A percentile compares a stretch with the other conserved stretches of the same genome.
Evolutionary conservation across 106 monocot species (phyloP).

Genomic region (Dendrobium officinale): DNA sequence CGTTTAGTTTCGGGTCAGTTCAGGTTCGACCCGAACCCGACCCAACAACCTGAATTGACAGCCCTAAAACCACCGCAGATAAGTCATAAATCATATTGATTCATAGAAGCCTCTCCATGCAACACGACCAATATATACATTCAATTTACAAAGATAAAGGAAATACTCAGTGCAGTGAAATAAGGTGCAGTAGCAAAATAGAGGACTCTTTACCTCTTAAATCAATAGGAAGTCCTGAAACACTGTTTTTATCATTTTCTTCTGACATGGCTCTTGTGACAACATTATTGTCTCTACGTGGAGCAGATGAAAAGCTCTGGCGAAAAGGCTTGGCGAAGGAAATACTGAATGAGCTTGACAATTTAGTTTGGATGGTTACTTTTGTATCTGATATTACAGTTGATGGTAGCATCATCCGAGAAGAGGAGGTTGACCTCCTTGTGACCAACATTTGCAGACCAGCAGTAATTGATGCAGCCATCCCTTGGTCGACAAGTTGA

Average conservation of each 20-base stretch:
- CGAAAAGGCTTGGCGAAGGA: background rate
- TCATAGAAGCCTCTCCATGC: no score
- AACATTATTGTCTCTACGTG: background rate
- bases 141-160: no score
- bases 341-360: conserved; percentile 2
- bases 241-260: background rate
- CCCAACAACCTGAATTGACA: no score
- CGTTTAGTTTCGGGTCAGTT: no score
- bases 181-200: background rate
- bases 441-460: background rate
- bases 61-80: no score
- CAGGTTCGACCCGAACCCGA: no score
- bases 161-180: background rate
- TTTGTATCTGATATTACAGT: background rate
- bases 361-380: background rate
- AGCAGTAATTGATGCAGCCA: background rate
- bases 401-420: background rate
- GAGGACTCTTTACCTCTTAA: conserved; percentile 8
- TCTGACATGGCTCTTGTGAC: conserved; percentile 3
- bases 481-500: background rate
- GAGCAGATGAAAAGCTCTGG: background rate
- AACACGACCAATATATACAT: no score
- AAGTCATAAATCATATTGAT: no score
- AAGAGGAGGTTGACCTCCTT: background rate
- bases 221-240: conserved; percentile 7